phyloP scores from a whole-genome alignment of 352 stramenopile genomes.

The Phytophthora nicotianae region DNA sequence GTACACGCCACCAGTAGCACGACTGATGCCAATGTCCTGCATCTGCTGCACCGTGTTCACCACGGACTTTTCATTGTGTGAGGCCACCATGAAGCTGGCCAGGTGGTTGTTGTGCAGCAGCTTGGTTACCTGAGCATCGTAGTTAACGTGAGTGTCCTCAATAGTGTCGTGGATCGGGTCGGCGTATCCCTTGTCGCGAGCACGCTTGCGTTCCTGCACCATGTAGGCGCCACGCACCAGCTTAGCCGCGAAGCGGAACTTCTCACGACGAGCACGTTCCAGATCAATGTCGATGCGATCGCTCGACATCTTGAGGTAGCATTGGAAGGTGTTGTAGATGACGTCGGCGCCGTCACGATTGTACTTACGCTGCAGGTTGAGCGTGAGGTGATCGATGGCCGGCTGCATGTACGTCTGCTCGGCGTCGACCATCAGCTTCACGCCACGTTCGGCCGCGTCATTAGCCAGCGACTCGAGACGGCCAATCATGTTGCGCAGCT shows the following conservation, averaged over 20 bases:
- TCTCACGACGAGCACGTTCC: constrained; percentile 89
- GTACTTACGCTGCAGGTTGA: constrained; percentile 90
- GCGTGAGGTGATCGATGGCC: constrained; percentile 95
- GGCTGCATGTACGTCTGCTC: constrained; percentile 98
- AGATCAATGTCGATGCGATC: constrained; percentile 93
- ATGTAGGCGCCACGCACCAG: constrained; percentile 99
- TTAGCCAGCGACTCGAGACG: constrained; percentile 76
- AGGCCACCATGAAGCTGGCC: constrained; percentile 97
- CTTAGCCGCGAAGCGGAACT: constrained; percentile 97
- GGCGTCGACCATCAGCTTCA: constrained; percentile 98
- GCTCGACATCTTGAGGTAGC: constrained; percentile 95
- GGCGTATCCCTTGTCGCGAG: constrained; percentile 73
- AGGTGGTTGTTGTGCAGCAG: constrained; percentile 87
- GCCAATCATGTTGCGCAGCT: constrained; percentile 92
- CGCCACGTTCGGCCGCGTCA: constrained; percentile 66
- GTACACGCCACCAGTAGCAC: constrained; percentile 76
- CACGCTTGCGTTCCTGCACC: constrained; percentile 94
- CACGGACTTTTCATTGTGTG: constrained; percentile 96
- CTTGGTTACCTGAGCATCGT: constrained; percentile 92
- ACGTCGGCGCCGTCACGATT: constrained; percentile 86
- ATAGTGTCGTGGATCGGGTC: constrained; percentile 95
- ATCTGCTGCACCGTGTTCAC: constrained; percentile 93
- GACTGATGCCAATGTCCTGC: constrained; percentile 87
- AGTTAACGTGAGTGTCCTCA: constrained; percentile 94
- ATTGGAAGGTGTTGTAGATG: constrained; percentile 99